Evolutionary conservation across 768 basidiomycete genomes (phyloP), one percentile per base, ranked within the genome.

Genomic region (Tulasnella sp.): DNA sequence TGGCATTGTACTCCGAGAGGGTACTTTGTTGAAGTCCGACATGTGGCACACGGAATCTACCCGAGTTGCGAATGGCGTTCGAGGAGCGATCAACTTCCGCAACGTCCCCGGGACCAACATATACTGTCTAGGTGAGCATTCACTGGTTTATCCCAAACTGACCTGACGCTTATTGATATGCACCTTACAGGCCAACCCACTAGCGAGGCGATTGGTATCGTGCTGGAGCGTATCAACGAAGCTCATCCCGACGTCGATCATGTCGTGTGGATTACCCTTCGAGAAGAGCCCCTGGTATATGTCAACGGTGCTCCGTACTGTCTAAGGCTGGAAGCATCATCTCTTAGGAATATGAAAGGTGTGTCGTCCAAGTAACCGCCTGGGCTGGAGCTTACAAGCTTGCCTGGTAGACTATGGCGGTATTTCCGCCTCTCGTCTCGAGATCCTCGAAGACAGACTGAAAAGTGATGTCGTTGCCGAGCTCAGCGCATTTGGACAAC

Each of bases 81-180:
- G 93, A 2, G 97, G 97, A n/a, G 94, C 92, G 1, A 91, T 92
- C 80, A 97, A 97, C 77, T 98, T 97, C 83, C 87, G 97, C 68
- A 89, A 89, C 71, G 86, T 97, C 42, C 88, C 89, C 0, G 84
- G 84, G 5, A 90, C 90, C 26, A 88, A 89, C 62, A 90, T 98
- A 37, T 99, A 93, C 75, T 95, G 94, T 0, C 87, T 97, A 35
- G 95, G 73, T 73, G 8, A 44, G 69, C 26, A 16, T 19, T 4
- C 17, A 14, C 59, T 14, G 39, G 7, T 34, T 9, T 17, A 68
- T 34, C 42, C 14, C 8, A 19, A 26, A 44, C 37, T 17, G 19
- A 1, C n/a, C 37, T 8, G 29, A 17, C n/a, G n/a, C 52, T 59
- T 59, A 59, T 19, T 37, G 22, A 14, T 29, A 32, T 22, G 32